phyloP scores from a whole-genome alignment of 2,329 filamentous ascomycete genomes.

The Neonectria ditissima region DNA sequence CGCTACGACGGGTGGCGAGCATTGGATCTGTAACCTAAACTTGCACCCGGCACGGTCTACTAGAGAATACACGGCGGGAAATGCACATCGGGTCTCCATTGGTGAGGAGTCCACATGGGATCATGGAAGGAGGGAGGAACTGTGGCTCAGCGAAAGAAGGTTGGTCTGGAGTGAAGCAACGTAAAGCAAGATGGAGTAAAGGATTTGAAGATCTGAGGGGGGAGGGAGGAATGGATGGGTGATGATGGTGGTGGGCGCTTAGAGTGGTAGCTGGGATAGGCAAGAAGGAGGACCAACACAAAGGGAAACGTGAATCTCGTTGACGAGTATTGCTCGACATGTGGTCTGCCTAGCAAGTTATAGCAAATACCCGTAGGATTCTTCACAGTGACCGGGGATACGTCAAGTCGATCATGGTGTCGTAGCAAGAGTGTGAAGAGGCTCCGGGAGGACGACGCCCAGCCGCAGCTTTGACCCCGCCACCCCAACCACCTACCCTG shows the following conservation, averaged over 20 bases:
- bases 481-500: neutral
- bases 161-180: neutral
- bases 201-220: neutral
- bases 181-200: neutral
- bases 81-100: neutral
- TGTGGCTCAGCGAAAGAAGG: neutral
- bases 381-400: neutral
- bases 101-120: neutral
- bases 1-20: slow-evolving; percentile 2
- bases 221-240: neutral
- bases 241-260: neutral
- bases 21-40: neutral
- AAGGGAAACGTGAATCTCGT: neutral
- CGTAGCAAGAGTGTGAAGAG: neutral
- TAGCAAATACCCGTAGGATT: neutral
- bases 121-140: neutral
- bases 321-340: no score
- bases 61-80: no score
- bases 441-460: neutral
- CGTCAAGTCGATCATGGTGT: no score
- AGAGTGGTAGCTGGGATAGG: neutral
- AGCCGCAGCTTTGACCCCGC: neutral
- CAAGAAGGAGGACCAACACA: neutral
- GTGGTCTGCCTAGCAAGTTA: no score
- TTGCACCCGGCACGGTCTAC: no score